These are phyloP conservation scores for Candida corydali DNA, from an alignment of 805 yeast species.

Conservation along the genomic window DNA sequence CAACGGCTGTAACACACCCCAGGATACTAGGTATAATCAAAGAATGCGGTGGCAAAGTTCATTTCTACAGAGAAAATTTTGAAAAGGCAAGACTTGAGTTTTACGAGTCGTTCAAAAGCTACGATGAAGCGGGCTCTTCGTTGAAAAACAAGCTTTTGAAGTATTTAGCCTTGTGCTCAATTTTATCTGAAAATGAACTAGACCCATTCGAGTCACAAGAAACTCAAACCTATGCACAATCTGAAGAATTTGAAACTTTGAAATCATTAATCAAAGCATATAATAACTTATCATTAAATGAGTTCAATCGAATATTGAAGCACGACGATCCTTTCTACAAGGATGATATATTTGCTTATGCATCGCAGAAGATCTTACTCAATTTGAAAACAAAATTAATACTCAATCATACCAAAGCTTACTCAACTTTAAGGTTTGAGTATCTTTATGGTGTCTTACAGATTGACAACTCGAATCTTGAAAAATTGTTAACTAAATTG, in stretches of 20 bases:
- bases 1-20: constrained; percentile 72
- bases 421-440: constrained; percentile 24
- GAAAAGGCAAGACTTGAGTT: constrained; percentile 62
- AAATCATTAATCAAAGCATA: constrained; percentile 26
- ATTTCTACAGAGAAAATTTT: constrained; percentile 57
- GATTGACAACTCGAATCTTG: constrained; percentile 20
- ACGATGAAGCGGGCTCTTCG: constrained; percentile 42
- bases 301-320: constrained; percentile 13
- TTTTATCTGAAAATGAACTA: constrained; percentile 60
- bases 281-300: constrained; percentile 23
- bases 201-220: constrained; percentile 74
- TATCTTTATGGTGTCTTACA: constrained; percentile 19
- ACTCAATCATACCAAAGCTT: constrained; percentile 26
- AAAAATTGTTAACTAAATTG: constrained; percentile 22
- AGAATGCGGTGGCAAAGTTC: constrained; percentile 72
- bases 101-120: constrained; percentile 41
- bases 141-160: constrained; percentile 54
- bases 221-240: constrained; percentile 47
- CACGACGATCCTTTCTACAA: constrained; percentile 21
- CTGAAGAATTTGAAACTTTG: constrained; percentile 25
- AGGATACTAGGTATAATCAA: constrained; percentile 66
- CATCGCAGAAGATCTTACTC: constrained; percentile 21
- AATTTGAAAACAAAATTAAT: constrained; percentile 31
- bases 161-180: constrained; percentile 56
- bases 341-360: constrained; percentile 28